phyloP scores from a whole-genome alignment of 768 basidiomycete genomes.

The Pleurotus cornucopiae region DNA sequence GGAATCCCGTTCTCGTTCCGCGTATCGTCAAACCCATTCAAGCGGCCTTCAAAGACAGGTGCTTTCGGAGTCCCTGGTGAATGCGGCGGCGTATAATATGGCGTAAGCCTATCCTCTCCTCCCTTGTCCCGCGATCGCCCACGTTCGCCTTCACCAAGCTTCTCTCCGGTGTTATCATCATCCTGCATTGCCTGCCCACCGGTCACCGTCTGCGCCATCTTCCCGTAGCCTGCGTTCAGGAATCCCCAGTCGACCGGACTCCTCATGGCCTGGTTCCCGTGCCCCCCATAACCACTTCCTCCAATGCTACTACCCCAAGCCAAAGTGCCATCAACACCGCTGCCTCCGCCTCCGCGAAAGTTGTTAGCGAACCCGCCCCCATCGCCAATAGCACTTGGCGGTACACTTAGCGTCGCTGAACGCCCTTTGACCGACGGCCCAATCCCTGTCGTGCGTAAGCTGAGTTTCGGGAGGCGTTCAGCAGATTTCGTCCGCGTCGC shows the following conservation, averaged over 20 bases:
- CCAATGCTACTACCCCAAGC: conserved; percentile 2
- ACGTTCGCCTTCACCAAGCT: background rate
- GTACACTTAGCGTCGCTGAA: conserved; percentile 5
- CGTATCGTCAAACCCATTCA: background rate
- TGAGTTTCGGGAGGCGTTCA: background rate
- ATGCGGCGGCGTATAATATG: conserved; percentile 52
- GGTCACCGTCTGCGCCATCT: conserved; percentile 2
- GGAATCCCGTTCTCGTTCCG: conserved; percentile 22
- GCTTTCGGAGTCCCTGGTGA: conserved; percentile 44
- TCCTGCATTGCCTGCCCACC: background rate
- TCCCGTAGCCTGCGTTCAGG: conserved; percentile 1
- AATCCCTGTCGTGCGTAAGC: background rate
- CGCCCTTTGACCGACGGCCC: background rate
- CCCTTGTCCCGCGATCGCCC: background rate
- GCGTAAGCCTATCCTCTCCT: conserved; percentile 36
- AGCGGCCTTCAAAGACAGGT: background rate
- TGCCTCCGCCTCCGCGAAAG: background rate
- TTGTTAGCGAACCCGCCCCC: conserved; percentile 4
- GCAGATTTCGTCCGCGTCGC: conserved; percentile 2
- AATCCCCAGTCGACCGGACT: conserved; percentile 7
- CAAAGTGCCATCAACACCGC: background rate
- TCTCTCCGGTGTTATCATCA: background rate
- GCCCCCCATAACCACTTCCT: background rate
- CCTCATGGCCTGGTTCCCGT: background rate
- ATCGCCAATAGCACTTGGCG: conserved; percentile 5